Base-by-base conservation (phyloP, 345 rosid genomes). In the Lumnitzera racemosa region DNA sequence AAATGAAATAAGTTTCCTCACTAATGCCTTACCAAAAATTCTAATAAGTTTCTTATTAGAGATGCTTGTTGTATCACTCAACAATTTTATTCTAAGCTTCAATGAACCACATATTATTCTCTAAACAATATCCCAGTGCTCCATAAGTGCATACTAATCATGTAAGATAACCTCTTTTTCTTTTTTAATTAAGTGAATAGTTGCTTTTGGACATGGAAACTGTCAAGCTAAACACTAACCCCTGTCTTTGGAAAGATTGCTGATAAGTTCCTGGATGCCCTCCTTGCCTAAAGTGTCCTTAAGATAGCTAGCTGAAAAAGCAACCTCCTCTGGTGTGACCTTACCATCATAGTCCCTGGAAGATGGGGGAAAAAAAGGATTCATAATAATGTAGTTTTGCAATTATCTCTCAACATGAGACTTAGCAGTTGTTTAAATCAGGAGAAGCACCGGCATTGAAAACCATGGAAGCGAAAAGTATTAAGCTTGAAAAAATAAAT, bases 271-370 rank as follows among this genome's bases (percentile, higher is more conserved):
- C 67, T 81, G 95, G 51, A 94, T 78, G 58, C 97, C 97, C 67
- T 90, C 95, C 78, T 84, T 94, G 61, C 78, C 92, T 47, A 94
- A 71, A 17, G 91, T 89, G 67, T 90, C 87, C 72, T 90, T 90
- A 13, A 94, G 76, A 77, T 77, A 90, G 80, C 74, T 76, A 2
- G 96, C 95, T 25, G 97, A 97, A 27, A 88, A 74, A 52, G 96
- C 96, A 51, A 95, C 99, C 72, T 95, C 97, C 62, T 94, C 97
- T 29, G 90, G 85, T 71, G 88, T 82, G 70, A 90, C 95, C 74
- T 95, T 95, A 36, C 97, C 97, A 59, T 90, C 96, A 57, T 83
- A 86, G 72, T 95, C 99, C 76, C 95, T 94, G 87, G 51, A 47
- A 70, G 52, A 60, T 61, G 61, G 55, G 67, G 49, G 54, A 59